These are phyloP conservation scores for Kuraishia piskuri DNA, from an alignment of 805 yeast genomes.

Conservation along the genomic window DNA sequence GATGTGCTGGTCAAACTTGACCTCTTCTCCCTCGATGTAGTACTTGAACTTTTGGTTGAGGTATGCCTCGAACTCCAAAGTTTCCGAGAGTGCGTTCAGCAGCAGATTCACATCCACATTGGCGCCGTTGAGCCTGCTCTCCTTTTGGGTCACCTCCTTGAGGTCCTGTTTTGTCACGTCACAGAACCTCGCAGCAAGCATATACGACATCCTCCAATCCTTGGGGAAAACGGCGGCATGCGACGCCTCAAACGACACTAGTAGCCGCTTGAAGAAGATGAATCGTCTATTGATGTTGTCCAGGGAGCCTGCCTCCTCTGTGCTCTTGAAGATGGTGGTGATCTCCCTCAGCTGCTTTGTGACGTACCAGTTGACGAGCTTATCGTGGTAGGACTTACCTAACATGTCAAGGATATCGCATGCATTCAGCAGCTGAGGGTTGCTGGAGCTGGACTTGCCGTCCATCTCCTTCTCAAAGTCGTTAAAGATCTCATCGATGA, in stretches of 20 bases:
- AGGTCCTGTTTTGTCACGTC: conserved; percentile 63
- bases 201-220: conserved; percentile 62
- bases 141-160: conserved; percentile 35
- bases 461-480: conserved; percentile 55
- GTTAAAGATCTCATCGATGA: conserved; percentile 60
- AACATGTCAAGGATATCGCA: conserved; percentile 64
- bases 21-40: conserved; percentile 24
- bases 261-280: conserved; percentile 67
- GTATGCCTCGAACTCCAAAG: conserved; percentile 77
- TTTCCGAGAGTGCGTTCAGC: conserved; percentile 60
- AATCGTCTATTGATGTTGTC: conserved; percentile 81
- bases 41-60: conserved; percentile 56
- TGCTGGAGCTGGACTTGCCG: conserved; percentile 23
- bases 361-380: conserved; percentile 67
- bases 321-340: conserved; percentile 59
- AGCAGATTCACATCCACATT: conserved; percentile 54
- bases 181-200: conserved; percentile 56
- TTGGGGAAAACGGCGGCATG: conserved; percentile 53
- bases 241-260: conserved; percentile 46
- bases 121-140: conserved; percentile 22
- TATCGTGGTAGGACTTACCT: conserved; percentile 46
- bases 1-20: conserved; percentile 30
- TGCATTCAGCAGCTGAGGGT: conserved; percentile 43
- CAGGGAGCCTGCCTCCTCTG: conserved; percentile 91
- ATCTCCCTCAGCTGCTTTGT: conserved; percentile 66